These are phyloP conservation scores for Hawksworthiomyces lignivorus DNA, from an alignment of 2,329 filamentous ascomycete genomes.

Conservation along the genomic window DNA sequence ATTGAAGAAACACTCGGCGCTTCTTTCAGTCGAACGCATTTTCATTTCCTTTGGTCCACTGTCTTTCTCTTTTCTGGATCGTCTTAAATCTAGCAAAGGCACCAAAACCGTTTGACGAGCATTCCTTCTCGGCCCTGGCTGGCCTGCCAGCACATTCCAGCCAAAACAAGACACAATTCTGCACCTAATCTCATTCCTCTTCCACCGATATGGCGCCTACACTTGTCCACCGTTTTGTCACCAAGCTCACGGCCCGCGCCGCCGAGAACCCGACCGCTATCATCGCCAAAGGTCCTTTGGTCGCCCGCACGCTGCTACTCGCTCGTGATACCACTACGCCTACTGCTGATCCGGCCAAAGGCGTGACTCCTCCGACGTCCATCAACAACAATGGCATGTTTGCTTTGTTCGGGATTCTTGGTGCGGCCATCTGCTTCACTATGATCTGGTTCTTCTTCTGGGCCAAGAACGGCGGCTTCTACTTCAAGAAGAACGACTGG, in stretches of 20 bases:
- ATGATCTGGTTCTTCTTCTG: slow-evolving; percentile 98
- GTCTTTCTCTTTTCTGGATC: too few species aligned
- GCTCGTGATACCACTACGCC: slow-evolving; percentile 28
- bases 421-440: slow-evolving; percentile 63
- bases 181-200: background rate
- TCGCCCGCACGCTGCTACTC: slow-evolving; percentile 34
- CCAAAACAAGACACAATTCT: background rate
- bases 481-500: slow-evolving; percentile 82
- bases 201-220: slow-evolving; percentile 32
- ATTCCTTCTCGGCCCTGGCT: background rate
- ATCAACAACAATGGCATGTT: slow-evolving; percentile 69
- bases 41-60: too few species aligned
- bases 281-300: slow-evolving; percentile 32
- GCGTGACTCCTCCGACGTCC: slow-evolving; percentile 44
- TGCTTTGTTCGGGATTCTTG: slow-evolving; percentile 77
- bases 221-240: slow-evolving; percentile 19
- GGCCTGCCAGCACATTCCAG: slow-evolving; percentile 3
- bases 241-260: slow-evolving; percentile 11
- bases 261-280: slow-evolving; percentile 15
- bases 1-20: too few species aligned
- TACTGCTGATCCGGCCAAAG: slow-evolving; percentile 33
- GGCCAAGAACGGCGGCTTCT: slow-evolving; percentile 92
- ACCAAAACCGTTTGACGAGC: too few species aligned
- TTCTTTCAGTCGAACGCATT: too few species aligned
- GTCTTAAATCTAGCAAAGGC: too few species aligned